Base-by-base conservation (phyloP, 192 early-diverging fungal species). In the Coemansia sp. region DNA sequence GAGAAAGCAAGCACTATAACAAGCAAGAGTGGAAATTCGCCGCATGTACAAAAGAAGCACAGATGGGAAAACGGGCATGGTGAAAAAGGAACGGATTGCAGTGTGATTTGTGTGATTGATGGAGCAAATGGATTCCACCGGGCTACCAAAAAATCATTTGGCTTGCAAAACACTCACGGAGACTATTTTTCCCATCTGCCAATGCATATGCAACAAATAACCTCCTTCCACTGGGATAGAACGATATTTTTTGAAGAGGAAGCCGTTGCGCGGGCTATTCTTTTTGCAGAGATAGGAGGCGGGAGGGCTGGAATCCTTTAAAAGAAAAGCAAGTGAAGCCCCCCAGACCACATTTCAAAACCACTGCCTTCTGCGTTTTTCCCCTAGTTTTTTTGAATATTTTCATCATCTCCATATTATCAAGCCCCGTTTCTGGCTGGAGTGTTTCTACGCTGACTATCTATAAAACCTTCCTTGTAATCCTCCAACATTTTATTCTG, bases 131-230 rank as follows among this genome's bases (percentile, higher is more conserved):
- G 44, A 33, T 62, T 62, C 61, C 61, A 62, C 61, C 61, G 61
- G 38, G 61, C 52, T 55, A 53, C 13, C 54, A 62, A 62, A 29
- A 6, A 23, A 7, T 30, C 17, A 9, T 53, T n/a, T 53, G n/a
- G n/a, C n/a, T n/a, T n/a, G n/a, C n/a, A n/a, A n/a, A n/a, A n/a
- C n/a, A n/a, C n/a, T n/a, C n/a, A n/a, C 50, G 29, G 50, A 53
- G 50, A 47, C 11, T 47, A 8, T 47, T 47, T 20, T 47, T 47
- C 44, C 44, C 44, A 47, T 10, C 19, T 47, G 44, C 44, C 22
- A 47, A 42, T 36, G 34, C 34, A 36, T 11, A 36, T 11, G 7
- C 8, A 36, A 36, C 1, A 36, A 36, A 36, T 1, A 36, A 6
- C 1, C 1, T 1, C 38, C 1, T 10, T 4, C 22, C 22, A 11